Evolutionary conservation across 331 rosid genomes (phyloP).

Genomic region (Erythrophleum ivorense): DNA sequence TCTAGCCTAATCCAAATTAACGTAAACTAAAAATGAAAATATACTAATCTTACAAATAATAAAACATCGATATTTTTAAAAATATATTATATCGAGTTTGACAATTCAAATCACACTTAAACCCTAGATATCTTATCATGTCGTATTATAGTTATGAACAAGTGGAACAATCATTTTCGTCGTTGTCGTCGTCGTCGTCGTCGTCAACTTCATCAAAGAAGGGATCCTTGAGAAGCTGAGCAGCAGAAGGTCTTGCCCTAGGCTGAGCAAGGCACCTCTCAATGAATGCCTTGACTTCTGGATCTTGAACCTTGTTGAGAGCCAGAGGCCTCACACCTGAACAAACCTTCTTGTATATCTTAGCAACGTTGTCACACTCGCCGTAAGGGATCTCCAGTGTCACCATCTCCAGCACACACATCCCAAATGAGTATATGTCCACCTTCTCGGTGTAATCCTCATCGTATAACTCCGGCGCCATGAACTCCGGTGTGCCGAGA

Average conservation of each 20-base stretch:
- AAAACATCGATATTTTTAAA: too few relatives aligned
- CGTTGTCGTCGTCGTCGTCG: too few relatives aligned
- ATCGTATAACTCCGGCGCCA: slow-evolving; percentile 88
- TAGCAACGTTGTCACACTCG: slow-evolving; percentile 79
- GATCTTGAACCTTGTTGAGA: slow-evolving; percentile 57
- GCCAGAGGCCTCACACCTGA: slow-evolving; percentile 70
- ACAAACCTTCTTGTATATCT: slow-evolving; percentile 76
- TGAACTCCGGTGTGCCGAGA: slow-evolving; percentile 79
- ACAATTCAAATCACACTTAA: too few relatives aligned
- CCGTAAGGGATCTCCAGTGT: slow-evolving; percentile 81
- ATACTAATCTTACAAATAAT: too few relatives aligned
- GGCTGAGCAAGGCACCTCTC: slow-evolving; percentile 79
- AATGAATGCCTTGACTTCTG: slow-evolving; percentile 61
- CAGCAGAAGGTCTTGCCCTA: slow-evolving; percentile 70
- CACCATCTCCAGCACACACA: slow-evolving; percentile 82
- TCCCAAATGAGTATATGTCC: slow-evolving; percentile 84
- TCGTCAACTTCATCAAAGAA: slow-evolving; percentile 67
- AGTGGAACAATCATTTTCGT: slow-evolving; percentile 35
- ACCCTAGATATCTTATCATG: too few relatives aligned
- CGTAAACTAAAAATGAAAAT: too few relatives aligned
- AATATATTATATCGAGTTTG: too few relatives aligned
- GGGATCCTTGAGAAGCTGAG: slow-evolving; percentile 70
- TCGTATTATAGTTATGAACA: too few relatives aligned
- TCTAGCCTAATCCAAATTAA: too few relatives aligned
- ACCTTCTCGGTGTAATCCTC: slow-evolving; percentile 79